Evolutionary conservation across 352 stramenopile genomes (phyloP).

Genomic region (Blastocystis sp.): DNA sequence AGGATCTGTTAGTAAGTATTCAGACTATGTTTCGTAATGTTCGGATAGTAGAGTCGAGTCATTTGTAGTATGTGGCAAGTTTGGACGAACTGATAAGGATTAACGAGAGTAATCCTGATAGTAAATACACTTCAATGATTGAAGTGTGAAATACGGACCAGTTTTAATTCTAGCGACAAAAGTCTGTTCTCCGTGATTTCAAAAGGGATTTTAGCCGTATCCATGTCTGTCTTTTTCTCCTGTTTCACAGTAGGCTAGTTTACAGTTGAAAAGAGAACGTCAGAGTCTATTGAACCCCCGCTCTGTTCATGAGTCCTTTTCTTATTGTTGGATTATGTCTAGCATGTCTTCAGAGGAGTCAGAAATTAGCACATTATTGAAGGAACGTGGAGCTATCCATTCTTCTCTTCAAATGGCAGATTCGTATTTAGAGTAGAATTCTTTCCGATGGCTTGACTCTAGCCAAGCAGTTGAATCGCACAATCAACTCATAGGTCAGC

Average conservation of each 20-base stretch:
- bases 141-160: background rate
- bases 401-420: slow-evolving; percentile 47
- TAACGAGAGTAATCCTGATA: background rate
- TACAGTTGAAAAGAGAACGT: slow-evolving; percentile 13
- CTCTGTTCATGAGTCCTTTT: background rate
- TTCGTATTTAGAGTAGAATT: background rate
- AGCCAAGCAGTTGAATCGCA: slow-evolving; percentile 24
- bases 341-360: slow-evolving; percentile 34
- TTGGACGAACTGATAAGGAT: background rate
- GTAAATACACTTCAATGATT: background rate
- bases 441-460: background rate
- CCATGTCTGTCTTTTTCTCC: background rate
- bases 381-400: background rate
- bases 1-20: background rate
- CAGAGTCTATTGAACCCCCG: background rate
- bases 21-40: background rate
- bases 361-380: slow-evolving; percentile 14
- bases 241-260: slow-evolving; percentile 2
- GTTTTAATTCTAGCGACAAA: background rate
- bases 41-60: too few species aligned
- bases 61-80: background rate
- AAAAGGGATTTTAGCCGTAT: background rate
- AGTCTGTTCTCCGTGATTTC: slow-evolving; percentile 5
- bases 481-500: background rate
- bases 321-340: background rate